Base-by-base conservation (phyloP, 2,329 filamentous ascomycete species). In the Ploettnerulaceae sp. region DNA sequence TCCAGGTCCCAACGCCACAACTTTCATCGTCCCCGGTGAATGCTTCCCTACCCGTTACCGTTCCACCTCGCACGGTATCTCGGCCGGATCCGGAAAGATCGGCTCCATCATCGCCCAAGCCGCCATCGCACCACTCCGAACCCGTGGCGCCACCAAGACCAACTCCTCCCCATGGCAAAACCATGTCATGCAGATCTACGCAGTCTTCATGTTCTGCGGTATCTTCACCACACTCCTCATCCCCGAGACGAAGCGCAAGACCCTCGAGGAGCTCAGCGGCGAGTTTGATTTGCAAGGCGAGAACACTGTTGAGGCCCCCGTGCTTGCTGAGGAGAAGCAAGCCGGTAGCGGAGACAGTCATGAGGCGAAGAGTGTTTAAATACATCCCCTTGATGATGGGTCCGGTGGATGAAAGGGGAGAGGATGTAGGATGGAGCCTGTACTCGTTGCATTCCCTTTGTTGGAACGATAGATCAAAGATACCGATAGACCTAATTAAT, bases 171-270 rank as follows among this genome's bases (percentile, higher is more conserved):
- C 74, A 0, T 86, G 82, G 76, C 73, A 90, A 47, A 76, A 86
- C 63, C 80, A 84, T 46, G 76, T 91, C 37, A 82, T 91, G 70
- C 73, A 88, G 64, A 84, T 90, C 35, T 89, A 87, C 64, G 84
- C 84, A 0, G 71, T 87, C 7, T 89, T 91, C 70, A 91, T 90
- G 86, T 71, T 91, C 3, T 74, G 76, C 33, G 87, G 87, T 37
- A 73, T 79, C 44, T 67, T 87, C 38, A 80, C 79, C 1, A 81
- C 82, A 1, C 67, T 90, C 3, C 67, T 91, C 24, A 83, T 90
- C 22, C 85, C 85, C 0, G 87, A 89, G 69, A 89, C 84, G 0
- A 89, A 86, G 69, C 73, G 83, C 1, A 75, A 81, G 66, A 87
- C 85, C 0, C 70, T 93, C 33, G 87, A 89, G 61, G 76, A 82